Conservation (phyloP, 164 flowering plant species). For the Stephania cephalantha region DNA sequence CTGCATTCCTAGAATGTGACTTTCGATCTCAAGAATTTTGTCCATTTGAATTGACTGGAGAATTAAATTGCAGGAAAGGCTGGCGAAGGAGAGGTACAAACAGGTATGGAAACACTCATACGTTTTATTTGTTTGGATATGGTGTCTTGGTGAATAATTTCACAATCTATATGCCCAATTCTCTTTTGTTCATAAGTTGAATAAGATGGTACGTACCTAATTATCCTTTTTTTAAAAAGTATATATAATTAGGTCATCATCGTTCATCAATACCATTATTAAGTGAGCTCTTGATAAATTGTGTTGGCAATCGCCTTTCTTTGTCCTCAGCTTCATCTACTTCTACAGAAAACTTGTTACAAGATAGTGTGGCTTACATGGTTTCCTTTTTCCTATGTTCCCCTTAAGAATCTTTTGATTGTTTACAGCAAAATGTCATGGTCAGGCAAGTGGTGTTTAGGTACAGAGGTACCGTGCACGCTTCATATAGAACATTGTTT, state of each 20-base stretch:
- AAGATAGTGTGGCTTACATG: too few species aligned
- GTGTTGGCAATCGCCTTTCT: background rate
- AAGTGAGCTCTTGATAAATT: background rate
- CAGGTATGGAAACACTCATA: slow-evolving; percentile 30
- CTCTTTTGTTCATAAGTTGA: background rate
- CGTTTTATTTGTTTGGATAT: background rate
- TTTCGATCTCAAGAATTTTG: background rate
- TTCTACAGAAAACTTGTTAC: too few species aligned
- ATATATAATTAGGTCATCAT: background rate
- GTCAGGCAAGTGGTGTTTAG: too few species aligned
- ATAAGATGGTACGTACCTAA: background rate
- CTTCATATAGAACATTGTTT: too few species aligned
- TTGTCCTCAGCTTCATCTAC: background rate
- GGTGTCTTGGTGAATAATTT: background rate
- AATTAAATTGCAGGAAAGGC: slow-evolving; percentile 36
- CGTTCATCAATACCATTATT: background rate
- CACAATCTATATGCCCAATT: background rate
- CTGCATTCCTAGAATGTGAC: background rate
- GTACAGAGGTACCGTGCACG: too few species aligned
- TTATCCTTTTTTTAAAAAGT: background rate
- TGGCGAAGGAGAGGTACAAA: slow-evolving; percentile 36
- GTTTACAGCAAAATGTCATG: too few species aligned
- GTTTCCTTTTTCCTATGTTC: too few species aligned
- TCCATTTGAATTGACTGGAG: slow-evolving; percentile 13
- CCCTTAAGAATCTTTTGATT: too few species aligned